phyloP scores from a whole-genome alignment of 75 land plant genomes.

The Cryptomeria japonica region DNA sequence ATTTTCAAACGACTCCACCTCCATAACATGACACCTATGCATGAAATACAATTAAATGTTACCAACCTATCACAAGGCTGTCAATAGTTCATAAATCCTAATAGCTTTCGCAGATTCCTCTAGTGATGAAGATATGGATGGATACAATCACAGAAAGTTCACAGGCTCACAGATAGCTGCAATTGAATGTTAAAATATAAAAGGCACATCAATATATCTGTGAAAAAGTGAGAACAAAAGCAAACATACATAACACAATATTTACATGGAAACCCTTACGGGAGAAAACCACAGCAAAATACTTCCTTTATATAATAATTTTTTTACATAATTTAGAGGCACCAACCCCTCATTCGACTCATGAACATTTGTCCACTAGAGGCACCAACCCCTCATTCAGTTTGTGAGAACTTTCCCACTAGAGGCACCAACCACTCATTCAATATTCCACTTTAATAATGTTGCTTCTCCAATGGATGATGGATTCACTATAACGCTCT shows the following conservation, averaged over 20 bases:
- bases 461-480: no score
- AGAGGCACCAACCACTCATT: no score
- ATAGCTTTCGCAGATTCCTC: not conserved
- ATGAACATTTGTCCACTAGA: no score
- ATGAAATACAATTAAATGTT: not conserved
- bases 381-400: no score
- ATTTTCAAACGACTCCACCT: conserved; percentile 97
- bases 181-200: not conserved
- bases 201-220: not conserved
- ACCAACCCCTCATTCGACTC: no score
- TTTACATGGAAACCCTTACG: no score
- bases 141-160: not conserved
- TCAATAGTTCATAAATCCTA: not conserved
- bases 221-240: not conserved
- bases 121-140: not conserved
- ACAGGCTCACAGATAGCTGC: not conserved
- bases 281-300: no score
- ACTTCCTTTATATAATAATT: no score
- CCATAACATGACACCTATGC: conserved; percentile 99
- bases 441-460: no score
- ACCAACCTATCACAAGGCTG: not conserved
- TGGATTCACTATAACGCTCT: no score
- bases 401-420: no score
- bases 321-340: no score
- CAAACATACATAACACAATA: not conserved